Evolutionary conservation across 352 stramenopile genomes (phyloP).

Genomic region (Phytophthora cryptogea): DNA sequence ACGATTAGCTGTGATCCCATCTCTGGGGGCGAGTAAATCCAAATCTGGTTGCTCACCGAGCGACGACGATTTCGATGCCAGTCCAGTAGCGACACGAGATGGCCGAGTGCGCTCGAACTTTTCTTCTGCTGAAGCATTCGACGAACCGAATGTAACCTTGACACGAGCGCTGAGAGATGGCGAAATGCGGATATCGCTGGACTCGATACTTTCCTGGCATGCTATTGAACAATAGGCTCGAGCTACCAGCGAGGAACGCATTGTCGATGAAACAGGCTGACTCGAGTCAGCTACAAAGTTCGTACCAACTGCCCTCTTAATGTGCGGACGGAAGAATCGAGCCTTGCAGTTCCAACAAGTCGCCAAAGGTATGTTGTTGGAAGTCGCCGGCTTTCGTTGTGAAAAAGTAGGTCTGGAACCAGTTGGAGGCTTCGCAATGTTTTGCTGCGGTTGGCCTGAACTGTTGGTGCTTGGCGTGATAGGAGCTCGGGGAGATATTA

Average conservation of each 20-base stretch:
- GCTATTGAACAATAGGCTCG: constrained; percentile 46
- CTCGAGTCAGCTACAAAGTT: background rate
- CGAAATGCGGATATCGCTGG: constrained; percentile 46
- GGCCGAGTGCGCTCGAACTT: constrained; percentile 10
- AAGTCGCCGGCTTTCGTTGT: constrained; percentile 33
- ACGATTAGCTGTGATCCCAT: constrained; percentile 11
- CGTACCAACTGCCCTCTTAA: constrained; percentile 12
- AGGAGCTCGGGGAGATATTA: constrained; percentile 35
- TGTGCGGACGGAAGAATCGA: constrained; percentile 48
- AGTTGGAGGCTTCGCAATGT: constrained; percentile 9
- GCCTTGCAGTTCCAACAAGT: constrained; percentile 73
- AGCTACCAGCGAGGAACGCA: constrained; percentile 35
- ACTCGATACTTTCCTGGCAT: constrained; percentile 45
- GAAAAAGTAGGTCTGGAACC: constrained; percentile 18
- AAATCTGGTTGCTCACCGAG: constrained; percentile 9
- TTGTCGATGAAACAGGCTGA: constrained; percentile 25
- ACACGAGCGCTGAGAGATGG: constrained; percentile 36
- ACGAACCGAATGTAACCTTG: constrained; percentile 22
- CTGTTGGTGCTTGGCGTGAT: background rate
- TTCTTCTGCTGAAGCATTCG: constrained; percentile 8
- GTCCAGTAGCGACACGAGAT: constrained; percentile 19
- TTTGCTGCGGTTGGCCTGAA: constrained; percentile 6
- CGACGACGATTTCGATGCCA: constrained; percentile 11
- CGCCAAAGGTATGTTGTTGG: constrained; percentile 40
- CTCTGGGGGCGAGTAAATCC: constrained; percentile 8